Evolutionary conservation across 192 early-diverging fungal species (phyloP).

Genomic region (Podila horticola): DNA sequence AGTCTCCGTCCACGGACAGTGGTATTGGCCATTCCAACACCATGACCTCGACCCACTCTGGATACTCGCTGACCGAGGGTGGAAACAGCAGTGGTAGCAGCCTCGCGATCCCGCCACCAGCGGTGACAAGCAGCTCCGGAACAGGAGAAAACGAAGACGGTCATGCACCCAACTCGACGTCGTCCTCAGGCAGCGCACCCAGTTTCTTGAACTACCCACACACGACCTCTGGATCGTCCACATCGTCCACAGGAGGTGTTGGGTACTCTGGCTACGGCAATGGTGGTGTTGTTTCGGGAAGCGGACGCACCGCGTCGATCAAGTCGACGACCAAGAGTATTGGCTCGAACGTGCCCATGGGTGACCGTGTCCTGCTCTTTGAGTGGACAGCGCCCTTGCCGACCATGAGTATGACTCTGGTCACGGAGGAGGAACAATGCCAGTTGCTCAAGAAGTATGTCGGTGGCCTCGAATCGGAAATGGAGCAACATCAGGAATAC

Average conservation of each 20-base stretch:
- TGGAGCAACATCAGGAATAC: conserved; percentile 75
- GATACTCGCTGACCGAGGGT: background rate
- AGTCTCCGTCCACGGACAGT: background rate
- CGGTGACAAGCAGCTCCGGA: background rate
- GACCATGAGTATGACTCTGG: conserved; percentile 33
- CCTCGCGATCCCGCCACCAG: background rate
- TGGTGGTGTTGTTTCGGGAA: conserved; percentile 15
- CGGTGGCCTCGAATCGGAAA: conserved; percentile 70
- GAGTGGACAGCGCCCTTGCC: conserved; percentile 63
- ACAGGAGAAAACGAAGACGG: conserved; percentile 3
- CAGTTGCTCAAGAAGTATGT: conserved; percentile 71
- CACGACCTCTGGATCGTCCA: background rate
- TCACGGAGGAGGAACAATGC: conserved; percentile 61
- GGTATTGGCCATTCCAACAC: background rate
- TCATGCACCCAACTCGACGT: background rate
- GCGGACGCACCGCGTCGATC: conserved; percentile 34
- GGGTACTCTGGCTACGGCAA: conserved; percentile 20
- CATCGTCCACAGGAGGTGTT: conserved; percentile 18
- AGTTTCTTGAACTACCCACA: conserved; percentile 20
- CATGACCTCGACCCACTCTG: conserved; percentile 3
- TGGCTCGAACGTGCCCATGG: conserved; percentile 21
- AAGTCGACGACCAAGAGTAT: conserved; percentile 18
- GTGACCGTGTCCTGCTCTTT: conserved; percentile 53
- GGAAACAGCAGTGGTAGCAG: conserved; percentile 12
- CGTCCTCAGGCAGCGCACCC: background rate